A percentile compares a stretch with the other conserved stretches of the same genome.
Conservation (phyloP, 768 basidiomycete genomes). For the Coprinellus aureogranulatus region DNA sequence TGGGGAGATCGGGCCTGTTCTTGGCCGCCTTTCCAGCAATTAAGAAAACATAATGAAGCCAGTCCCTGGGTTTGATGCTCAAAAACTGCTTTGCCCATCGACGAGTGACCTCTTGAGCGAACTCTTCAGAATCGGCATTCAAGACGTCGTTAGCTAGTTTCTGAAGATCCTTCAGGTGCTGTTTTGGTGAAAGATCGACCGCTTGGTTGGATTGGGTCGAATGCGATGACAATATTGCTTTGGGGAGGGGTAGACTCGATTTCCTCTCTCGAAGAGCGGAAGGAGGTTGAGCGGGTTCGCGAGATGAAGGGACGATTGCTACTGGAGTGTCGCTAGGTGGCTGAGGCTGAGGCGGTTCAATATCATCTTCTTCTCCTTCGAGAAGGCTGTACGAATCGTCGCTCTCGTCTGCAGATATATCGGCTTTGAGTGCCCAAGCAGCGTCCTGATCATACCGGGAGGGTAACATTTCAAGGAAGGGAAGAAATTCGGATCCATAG, state of each 20-base stretch:
- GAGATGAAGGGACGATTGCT: neutral
- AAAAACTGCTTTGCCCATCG: slow-evolving; percentile 68
- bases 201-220: slow-evolving; percentile 20
- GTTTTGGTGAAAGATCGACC: slow-evolving; percentile 47
- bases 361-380: slow-evolving; percentile 54
- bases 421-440: slow-evolving; percentile 71
- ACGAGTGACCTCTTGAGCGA: slow-evolving; percentile 86
- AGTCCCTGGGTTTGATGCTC: slow-evolving; percentile 85
- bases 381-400: slow-evolving; percentile 57
- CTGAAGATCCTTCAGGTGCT: slow-evolving; percentile 61
- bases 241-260: slow-evolving; percentile 59
- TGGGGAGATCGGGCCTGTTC: slow-evolving; percentile 52
- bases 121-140: slow-evolving; percentile 55
- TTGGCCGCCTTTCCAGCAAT: slow-evolving; percentile 32
- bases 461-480: slow-evolving; percentile 70
- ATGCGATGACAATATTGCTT: slow-evolving; percentile 36
- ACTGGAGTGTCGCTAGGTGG: slow-evolving; percentile 7
- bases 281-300: neutral
- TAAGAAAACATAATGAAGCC: slow-evolving; percentile 76
- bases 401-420: slow-evolving; percentile 55
- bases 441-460: slow-evolving; percentile 65
- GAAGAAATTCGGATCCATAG: slow-evolving; percentile 80
- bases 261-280: slow-evolving; percentile 56
- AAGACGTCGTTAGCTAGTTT: slow-evolving; percentile 58
- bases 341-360: slow-evolving; percentile 25